Base-by-base conservation (phyloP, 306 rosid species). In the Clitoria ternatea region DNA sequence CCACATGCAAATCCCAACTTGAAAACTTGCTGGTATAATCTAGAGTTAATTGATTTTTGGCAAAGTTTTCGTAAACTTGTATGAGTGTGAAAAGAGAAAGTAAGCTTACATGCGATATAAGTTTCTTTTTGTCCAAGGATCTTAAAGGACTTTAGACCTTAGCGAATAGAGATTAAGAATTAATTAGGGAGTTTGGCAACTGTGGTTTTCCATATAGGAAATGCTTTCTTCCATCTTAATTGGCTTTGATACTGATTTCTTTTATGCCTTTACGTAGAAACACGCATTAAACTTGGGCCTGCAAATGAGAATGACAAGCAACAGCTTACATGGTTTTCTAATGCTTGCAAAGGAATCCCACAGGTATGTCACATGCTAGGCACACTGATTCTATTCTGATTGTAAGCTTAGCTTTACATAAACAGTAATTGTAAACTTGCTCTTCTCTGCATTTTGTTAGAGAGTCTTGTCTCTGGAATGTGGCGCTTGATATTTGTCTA, bases 341-440 rank as follows among this genome's bases (percentile, higher is more conserved):
- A 91, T 82, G 97, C 99, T 26, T 95, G 99, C 96, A 95, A 91
- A 78, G 99, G 99, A 86, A 95, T 91, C 76, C 90, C 96, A 18
- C 89, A 84, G 96, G 99, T 95, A 75, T 50, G 40, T 39, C 33
- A 20, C 68, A 39, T 52, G 52, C 57, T 54, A 59, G 69, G 19
- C 44, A 36, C 52, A 48, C 55, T 69, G 37, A 39, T 59, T 29
- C 39, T 72, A 52, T 70, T 72, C 15, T 74, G 36, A 20, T 22
- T 48, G 52, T 61, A 43, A 52, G 42, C 66, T 68, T 60, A 54
- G 48, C 39, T 9, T 39, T 37, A 12, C 47, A 9, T 40, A 43
- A 61, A 70, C 42, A 67, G 56, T 70, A 40, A 53, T 37, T 27
- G 23, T 48, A 45, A 44, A 69, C 70, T 61, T 50, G 59, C 30